Evolutionary conservation across 345 rosid genomes (phyloP).

Genomic region (Moricandia moricandioides): DNA sequence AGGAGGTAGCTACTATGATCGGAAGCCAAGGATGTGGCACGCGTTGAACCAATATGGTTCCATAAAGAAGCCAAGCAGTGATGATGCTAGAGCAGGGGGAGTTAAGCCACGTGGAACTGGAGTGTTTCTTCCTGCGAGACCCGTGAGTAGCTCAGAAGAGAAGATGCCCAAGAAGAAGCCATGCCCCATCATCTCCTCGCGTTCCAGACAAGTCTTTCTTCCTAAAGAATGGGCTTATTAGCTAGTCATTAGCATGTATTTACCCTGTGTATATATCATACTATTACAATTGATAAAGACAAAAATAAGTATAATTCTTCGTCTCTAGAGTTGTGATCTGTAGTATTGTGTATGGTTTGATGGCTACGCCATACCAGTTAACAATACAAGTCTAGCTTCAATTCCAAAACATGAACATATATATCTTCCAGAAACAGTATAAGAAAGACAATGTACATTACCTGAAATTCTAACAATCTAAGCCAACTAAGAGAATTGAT

Average conservation of each 20-base stretch:
- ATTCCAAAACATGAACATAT: neutral
- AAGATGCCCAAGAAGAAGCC: constrained; percentile 14
- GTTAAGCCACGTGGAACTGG: constrained; percentile 35
- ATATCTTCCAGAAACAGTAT: neutral
- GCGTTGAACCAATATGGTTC: constrained; percentile 7
- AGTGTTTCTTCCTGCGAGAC: constrained; percentile 33
- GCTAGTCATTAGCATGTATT: neutral
- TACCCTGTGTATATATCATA: neutral
- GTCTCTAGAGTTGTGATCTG: neutral
- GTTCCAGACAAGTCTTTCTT: constrained; percentile 31
- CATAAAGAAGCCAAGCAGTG: neutral
- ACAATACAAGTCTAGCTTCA: neutral
- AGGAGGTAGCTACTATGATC: neutral
- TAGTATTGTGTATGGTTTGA: neutral
- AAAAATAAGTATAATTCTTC: neutral
- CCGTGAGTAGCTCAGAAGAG: constrained; percentile 11
- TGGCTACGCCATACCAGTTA: neutral
- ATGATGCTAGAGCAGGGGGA: neutral
- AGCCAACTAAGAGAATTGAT: neutral
- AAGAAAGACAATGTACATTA: neutral
- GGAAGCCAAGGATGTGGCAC: constrained; percentile 17
- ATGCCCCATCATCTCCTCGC: constrained; percentile 20
- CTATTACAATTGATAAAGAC: neutral
- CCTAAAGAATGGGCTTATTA: constrained; percentile 38
- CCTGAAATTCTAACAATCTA: neutral